phyloP scores from a whole-genome alignment of 805 yeast species.

The Monosporozyma aerobia region DNA sequence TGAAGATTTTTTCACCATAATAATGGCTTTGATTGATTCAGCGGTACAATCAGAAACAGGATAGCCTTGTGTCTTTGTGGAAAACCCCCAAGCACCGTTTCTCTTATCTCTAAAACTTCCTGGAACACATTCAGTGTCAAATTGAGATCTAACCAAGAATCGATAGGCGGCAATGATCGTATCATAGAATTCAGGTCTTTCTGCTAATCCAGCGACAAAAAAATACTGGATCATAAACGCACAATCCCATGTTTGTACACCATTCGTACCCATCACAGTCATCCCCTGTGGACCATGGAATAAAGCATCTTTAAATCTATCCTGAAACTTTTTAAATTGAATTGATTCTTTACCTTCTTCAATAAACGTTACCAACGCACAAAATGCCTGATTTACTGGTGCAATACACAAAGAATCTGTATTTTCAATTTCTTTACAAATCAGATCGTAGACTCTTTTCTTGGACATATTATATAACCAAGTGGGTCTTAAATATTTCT shows the following conservation, averaged over 20 bases:
- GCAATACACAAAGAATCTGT: slow-evolving; percentile 83
- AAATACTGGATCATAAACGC: slow-evolving; percentile 84
- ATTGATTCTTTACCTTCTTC: slow-evolving; percentile 65
- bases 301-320: slow-evolving; percentile 62
- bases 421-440: slow-evolving; percentile 66
- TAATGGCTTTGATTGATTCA: slow-evolving; percentile 84
- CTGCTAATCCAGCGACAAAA: slow-evolving; percentile 71
- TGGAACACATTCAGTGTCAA: slow-evolving; percentile 64
- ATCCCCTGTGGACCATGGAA: slow-evolving; percentile 87
- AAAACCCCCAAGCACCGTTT: slow-evolving; percentile 91
- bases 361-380: slow-evolving; percentile 56
- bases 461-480: slow-evolving; percentile 54
- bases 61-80: slow-evolving; percentile 92
- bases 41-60: slow-evolving; percentile 97
- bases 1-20: slow-evolving; percentile 74
- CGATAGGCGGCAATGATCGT: slow-evolving; percentile 56
- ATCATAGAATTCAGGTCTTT: slow-evolving; percentile 52
- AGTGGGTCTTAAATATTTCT: slow-evolving; percentile 61
- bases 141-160: slow-evolving; percentile 76
- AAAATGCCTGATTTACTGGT: slow-evolving; percentile 85
- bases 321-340: slow-evolving; percentile 45
- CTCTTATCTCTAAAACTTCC: slow-evolving; percentile 79
- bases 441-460: slow-evolving; percentile 46
- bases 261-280: slow-evolving; percentile 94
- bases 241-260: slow-evolving; percentile 95